These are phyloP conservation scores for Acaromyces ingoldii DNA, from an alignment of 1,284 basidiomycete species.

Conservation along the genomic window DNA sequence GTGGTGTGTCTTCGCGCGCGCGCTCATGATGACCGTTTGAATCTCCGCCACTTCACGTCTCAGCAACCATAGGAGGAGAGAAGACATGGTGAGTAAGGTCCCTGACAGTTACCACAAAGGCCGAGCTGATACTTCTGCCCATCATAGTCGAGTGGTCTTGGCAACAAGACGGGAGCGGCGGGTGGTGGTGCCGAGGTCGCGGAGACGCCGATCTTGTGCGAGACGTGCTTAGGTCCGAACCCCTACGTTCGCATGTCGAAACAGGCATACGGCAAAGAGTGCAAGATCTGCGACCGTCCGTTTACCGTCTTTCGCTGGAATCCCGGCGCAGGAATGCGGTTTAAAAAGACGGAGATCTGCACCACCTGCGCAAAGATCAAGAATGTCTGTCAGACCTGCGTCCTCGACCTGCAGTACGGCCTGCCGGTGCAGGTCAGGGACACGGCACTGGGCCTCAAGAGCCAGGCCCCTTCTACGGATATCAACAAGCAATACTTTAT, in stretches of 20 bases:
- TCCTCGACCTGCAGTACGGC: slow-evolving; percentile 88
- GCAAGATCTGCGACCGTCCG: slow-evolving; percentile 78
- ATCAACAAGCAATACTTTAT: slow-evolving; percentile 91
- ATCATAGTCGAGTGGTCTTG: slow-evolving; percentile 21
- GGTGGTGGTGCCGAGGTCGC: slow-evolving; percentile 80
- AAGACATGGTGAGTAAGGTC: too few relatives aligned
- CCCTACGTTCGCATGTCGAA: slow-evolving; percentile 64
- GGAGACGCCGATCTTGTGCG: slow-evolving; percentile 74
- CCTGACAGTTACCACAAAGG: too few relatives aligned
- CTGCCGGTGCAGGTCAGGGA: slow-evolving; percentile 95
- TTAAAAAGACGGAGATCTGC: slow-evolving; percentile 97
- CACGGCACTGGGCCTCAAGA: slow-evolving; percentile 80
- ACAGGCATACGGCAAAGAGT: slow-evolving; percentile 90
- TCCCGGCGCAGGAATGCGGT: slow-evolving; percentile 81
- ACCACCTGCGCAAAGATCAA: slow-evolving; percentile 98
- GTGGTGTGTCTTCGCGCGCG: too few relatives aligned
- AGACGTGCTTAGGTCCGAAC: slow-evolving; percentile 54
- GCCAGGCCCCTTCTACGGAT: slow-evolving; percentile 85
- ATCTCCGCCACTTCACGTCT: too few relatives aligned
- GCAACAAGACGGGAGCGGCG: slow-evolving; percentile 27
- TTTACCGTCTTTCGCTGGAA: slow-evolving; percentile 99
- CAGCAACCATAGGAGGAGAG: too few relatives aligned
- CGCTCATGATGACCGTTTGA: too few relatives aligned
- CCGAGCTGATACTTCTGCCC: too few relatives aligned
- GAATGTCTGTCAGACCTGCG: slow-evolving; percentile 96